phyloP scores from a whole-genome alignment of 1,284 basidiomycete species.

The Leccinum subrobustum region DNA sequence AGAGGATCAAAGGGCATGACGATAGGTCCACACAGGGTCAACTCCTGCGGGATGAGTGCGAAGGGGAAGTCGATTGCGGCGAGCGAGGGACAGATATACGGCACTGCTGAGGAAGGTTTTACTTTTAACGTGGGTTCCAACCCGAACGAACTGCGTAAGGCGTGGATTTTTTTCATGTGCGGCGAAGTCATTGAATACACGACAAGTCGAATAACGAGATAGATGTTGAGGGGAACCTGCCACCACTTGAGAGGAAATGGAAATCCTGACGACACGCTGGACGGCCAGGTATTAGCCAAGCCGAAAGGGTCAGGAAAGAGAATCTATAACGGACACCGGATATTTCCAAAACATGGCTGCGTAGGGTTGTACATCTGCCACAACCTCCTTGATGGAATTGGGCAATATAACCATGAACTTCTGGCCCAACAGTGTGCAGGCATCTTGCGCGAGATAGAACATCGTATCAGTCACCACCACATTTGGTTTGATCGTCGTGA shows the following conservation, averaged over 20 bases:
- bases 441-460: conserved; percentile 11
- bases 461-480: neutral
- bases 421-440: conserved; percentile 7
- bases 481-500: conserved; percentile 3
- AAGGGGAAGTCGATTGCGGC: neutral
- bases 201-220: conserved; percentile 5
- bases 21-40: conserved; percentile 9
- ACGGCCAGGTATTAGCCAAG: neutral
- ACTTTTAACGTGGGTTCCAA: no score
- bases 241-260: conserved; percentile 13
- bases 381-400: conserved; percentile 1
- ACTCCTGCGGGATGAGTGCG: neutral
- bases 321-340: neutral
- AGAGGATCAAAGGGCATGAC: conserved; percentile 11
- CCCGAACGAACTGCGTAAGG: conserved; percentile 5
- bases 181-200: neutral
- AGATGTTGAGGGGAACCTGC: conserved; percentile 14
- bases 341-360: conserved; percentile 12
- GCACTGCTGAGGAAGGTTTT: neutral
- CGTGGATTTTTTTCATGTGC: neutral
- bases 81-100: conserved; percentile 6
- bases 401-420: conserved; percentile 6
- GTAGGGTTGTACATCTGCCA: neutral
- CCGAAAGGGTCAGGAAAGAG: neutral
- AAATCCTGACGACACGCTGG: conserved; percentile 1